Conservation (phyloP, 139 green algal species). For the Chlorella vulgaris region DNA sequence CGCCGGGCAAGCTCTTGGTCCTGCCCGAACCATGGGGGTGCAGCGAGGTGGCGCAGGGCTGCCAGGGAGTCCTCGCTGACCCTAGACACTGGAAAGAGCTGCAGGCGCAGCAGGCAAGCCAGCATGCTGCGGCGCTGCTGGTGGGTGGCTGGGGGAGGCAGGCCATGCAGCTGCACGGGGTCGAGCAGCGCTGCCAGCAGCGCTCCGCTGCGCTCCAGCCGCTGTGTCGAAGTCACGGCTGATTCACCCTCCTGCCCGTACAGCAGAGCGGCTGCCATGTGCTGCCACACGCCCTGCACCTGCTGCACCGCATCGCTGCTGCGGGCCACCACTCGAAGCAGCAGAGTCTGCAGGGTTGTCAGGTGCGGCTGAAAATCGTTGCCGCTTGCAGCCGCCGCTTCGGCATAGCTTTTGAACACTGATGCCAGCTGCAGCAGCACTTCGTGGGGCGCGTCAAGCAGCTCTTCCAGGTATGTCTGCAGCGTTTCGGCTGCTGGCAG, state of each 20-base stretch:
- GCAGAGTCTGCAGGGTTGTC: background rate
- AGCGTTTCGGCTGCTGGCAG: background rate
- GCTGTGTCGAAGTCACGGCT: background rate
- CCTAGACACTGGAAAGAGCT: background rate
- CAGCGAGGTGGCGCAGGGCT: background rate
- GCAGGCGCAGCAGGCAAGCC: constrained; percentile 15
- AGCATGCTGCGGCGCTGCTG: constrained; percentile 19
- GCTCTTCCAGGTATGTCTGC: background rate
- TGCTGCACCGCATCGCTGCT: background rate
- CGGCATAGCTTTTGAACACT: background rate
- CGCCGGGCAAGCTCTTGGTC: background rate
- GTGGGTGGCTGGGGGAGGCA: background rate
- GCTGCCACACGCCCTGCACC: background rate
- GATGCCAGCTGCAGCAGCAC: constrained; percentile 22
- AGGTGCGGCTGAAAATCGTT: background rate
- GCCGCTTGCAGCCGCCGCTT: background rate
- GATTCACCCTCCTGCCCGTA: background rate
- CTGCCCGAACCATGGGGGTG: background rate
- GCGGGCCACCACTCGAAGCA: background rate
- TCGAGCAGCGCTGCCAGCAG: background rate
- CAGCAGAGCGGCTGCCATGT: background rate
- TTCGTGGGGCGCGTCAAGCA: background rate
- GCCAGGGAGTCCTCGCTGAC: background rate
- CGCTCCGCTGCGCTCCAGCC: background rate
- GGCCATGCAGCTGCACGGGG: background rate